Evolutionary conservation across 2,329 filamentous ascomycete genomes (phyloP).

Genomic region (Pestalotiopsis sp.): DNA sequence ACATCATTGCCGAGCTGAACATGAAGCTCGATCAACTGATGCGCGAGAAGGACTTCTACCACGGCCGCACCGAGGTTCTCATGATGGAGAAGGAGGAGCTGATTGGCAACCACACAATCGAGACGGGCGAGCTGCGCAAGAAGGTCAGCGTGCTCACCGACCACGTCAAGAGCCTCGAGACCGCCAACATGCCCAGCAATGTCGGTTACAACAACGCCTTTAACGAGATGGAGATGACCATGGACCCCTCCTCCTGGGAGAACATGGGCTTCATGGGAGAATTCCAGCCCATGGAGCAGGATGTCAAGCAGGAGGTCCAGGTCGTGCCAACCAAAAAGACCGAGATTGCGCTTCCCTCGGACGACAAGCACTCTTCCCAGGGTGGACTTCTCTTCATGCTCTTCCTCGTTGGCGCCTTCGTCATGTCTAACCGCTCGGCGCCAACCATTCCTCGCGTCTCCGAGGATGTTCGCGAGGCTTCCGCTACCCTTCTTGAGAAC

Average conservation of each 20-base stretch:
- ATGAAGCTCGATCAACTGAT: slow-evolving; percentile 71
- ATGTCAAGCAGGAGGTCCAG: slow-evolving; percentile 62
- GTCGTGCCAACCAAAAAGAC: slow-evolving; percentile 56
- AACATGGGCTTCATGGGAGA: slow-evolving; percentile 77
- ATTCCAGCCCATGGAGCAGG: slow-evolving; percentile 59
- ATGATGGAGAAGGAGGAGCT: slow-evolving; percentile 90
- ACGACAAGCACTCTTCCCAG: slow-evolving; percentile 71
- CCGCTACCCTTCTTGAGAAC: slow-evolving; percentile 75
- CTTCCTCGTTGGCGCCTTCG: slow-evolving; percentile 93
- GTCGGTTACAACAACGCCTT: slow-evolving; percentile 72
- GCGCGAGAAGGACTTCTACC: slow-evolving; percentile 73
- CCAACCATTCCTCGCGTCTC: slow-evolving; percentile 75
- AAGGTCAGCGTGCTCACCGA: slow-evolving; percentile 83
- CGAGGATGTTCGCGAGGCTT: slow-evolving; percentile 78
- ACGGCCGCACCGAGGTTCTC: slow-evolving; percentile 74
- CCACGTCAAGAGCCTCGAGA: slow-evolving; percentile 71
- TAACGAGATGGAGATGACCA: slow-evolving; percentile 80
- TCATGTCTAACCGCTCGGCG: slow-evolving; percentile 80
- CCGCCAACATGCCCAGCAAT: slow-evolving; percentile 57
- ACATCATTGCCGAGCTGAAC: slow-evolving; percentile 70
- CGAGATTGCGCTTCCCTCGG: slow-evolving; percentile 45
- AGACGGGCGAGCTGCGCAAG: slow-evolving; percentile 89
- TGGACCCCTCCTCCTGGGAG: slow-evolving; percentile 77
- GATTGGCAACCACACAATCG: slow-evolving; percentile 83
- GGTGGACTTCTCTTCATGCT: slow-evolving; percentile 90